Conservation (phyloP, 2,329 filamentous ascomycete genomes). For the Chaetomiaceae sp. region DNA sequence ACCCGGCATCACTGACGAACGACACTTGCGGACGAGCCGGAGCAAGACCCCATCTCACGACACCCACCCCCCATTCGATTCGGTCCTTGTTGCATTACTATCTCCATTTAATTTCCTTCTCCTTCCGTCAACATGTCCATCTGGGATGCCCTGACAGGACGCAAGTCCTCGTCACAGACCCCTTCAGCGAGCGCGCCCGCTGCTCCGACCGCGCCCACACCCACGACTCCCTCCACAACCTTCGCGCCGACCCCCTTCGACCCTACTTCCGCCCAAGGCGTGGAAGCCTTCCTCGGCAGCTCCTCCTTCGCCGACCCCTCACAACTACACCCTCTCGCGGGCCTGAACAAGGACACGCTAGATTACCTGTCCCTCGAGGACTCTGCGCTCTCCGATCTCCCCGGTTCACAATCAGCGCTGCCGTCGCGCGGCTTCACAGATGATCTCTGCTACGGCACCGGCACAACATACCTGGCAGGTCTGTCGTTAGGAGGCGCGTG, state of each 20-base stretch:
- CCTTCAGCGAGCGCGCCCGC: constrained; percentile 40
- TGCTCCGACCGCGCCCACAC: constrained; percentile 42
- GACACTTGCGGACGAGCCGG: constrained; percentile 6
- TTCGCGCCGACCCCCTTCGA: constrained; percentile 58
- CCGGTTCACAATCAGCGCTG: constrained; percentile 79
- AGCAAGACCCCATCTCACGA: constrained; percentile 5
- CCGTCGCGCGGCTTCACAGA: constrained; percentile 97
- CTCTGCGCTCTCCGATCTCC: constrained; percentile 77
- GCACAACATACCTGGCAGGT: constrained; percentile 87
- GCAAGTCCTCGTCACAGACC: constrained; percentile 44
- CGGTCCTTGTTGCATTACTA: constrained; percentile 6
- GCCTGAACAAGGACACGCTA: constrained; percentile 85
- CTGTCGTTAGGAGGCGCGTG: constrained; percentile 82
- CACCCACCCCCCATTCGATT: constrained; percentile 4
- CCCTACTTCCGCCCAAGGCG: constrained; percentile 68
- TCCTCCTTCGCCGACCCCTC: constrained; percentile 79
- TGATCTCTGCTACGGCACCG: constrained; percentile 95
- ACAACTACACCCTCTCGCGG: constrained; percentile 86
- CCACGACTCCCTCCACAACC: constrained; percentile 6
- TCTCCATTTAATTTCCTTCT: constrained; percentile 7
- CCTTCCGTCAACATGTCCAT: constrained; percentile 44
- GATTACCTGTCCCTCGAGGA: constrained; percentile 96
- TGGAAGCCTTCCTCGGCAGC: constrained; percentile 77
- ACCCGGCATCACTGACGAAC: constrained; percentile 10
- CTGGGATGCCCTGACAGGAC: constrained; percentile 59